A percentile compares a stretch with the other conserved stretches of the same genome.
phyloP scores from a whole-genome alignment of 345 rosid species.

The Populus davidiana region DNA sequence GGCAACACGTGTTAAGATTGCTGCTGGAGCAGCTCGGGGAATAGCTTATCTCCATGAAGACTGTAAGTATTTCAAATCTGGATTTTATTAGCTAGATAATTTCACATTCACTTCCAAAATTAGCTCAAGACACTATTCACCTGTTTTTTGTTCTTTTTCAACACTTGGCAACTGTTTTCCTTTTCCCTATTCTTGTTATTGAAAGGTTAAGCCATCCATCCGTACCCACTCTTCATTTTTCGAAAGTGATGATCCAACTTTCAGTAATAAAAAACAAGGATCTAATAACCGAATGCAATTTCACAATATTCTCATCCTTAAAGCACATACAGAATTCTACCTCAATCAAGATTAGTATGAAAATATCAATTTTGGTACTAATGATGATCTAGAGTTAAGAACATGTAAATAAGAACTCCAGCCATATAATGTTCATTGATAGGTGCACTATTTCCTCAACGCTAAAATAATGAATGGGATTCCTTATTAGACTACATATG shows the following conservation, averaged over 20 bases:
- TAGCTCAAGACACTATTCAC: background rate
- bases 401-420: background rate
- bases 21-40: conserved; percentile 96
- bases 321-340: background rate
- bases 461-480: background rate
- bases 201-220: background rate
- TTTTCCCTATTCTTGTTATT: too few relatives aligned
- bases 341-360: background rate
- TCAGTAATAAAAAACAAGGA: background rate
- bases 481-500: background rate
- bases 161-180: background rate
- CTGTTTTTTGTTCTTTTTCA: background rate
- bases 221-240: background rate
- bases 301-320: background rate
- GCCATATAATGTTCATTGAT: background rate
- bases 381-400: background rate
- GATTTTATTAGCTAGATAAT: background rate
- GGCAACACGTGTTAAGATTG: conserved; percentile 72
- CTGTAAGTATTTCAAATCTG: conserved; percentile 49
- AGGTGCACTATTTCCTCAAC: background rate
- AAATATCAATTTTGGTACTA: background rate
- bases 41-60: conserved; percentile 97
- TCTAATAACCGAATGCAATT: background rate
- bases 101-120: conserved; percentile 6
- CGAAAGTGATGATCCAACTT: background rate